phyloP scores from a whole-genome alignment of 2,329 filamentous ascomycete species.

The Thelonectria rubi region DNA sequence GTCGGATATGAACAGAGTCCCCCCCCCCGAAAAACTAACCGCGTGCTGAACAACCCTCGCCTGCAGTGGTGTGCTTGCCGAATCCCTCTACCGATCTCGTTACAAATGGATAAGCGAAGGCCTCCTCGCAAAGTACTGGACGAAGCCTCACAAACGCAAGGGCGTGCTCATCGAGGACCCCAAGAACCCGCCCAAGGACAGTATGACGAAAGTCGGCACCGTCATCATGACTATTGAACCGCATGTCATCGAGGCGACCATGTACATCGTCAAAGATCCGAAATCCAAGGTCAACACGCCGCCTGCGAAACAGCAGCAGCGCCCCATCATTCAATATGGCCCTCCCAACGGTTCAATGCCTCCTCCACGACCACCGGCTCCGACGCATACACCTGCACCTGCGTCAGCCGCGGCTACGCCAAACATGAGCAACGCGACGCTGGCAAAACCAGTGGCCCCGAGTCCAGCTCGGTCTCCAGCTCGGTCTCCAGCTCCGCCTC shows the following conservation, averaged over 20 bases:
- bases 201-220: constrained; percentile 76
- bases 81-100: constrained; percentile 78
- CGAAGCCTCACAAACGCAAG: constrained; percentile 75
- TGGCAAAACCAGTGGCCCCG: constrained; percentile 30
- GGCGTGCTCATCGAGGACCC: constrained; percentile 69
- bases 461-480: constrained; percentile 33
- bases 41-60: constrained; percentile 35
- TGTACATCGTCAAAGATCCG: constrained; percentile 75
- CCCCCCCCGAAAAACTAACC: not conserved
- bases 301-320: constrained; percentile 42
- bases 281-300: constrained; percentile 54
- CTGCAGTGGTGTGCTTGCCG: constrained; percentile 74
- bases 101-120: constrained; percentile 77
- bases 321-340: constrained; percentile 72
- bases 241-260: constrained; percentile 79
- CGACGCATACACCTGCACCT: constrained; percentile 42
- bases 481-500: constrained; percentile 32
- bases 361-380: constrained; percentile 60
- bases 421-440: constrained; percentile 30
- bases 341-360: constrained; percentile 71
- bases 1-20: constrained; percentile 14
- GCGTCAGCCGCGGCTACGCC: constrained; percentile 41
- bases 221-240: constrained; percentile 82
- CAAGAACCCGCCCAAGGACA: constrained; percentile 74
- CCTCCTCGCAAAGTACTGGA: constrained; percentile 81